A percentile compares a stretch with the other conserved stretches of the same genome.
phyloP scores from a whole-genome alignment of 2,329 filamentous ascomycete genomes.

The Cordyceps tenuipes region DNA sequence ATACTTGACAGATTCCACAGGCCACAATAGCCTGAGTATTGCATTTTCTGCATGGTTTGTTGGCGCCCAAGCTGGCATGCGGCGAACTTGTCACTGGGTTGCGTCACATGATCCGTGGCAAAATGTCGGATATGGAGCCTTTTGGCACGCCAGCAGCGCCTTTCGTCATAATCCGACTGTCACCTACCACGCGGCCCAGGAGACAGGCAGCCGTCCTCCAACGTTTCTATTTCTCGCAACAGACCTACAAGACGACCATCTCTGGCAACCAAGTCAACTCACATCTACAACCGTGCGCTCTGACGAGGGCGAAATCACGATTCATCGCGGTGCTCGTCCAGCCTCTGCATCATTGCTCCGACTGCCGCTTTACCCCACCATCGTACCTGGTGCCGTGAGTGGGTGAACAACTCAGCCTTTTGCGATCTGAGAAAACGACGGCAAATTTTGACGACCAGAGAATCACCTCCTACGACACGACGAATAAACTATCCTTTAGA shows the following conservation, averaged over 20 bases:
- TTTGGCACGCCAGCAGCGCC: neutral
- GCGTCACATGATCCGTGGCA: constrained; percentile 25
- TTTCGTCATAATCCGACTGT: constrained; percentile 22
- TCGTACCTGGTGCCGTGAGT: neutral
- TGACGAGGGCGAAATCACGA: neutral
- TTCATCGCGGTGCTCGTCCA: neutral
- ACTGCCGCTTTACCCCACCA: constrained; percentile 7
- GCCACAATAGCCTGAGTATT: neutral
- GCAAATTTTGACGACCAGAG: neutral
- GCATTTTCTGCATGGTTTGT: no score
- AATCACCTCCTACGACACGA: neutral
- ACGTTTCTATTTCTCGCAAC: neutral
- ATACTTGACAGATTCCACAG: neutral
- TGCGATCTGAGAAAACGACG: neutral
- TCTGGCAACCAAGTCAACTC: neutral
- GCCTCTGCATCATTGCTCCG: neutral
- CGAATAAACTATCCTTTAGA: neutral
- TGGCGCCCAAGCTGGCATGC: constrained; percentile 1
- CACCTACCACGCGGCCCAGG: constrained; percentile 3
- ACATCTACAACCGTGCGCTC: neutral
- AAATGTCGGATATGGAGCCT: constrained; percentile 19
- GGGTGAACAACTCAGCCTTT: constrained; percentile 1
- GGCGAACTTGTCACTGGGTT: constrained; percentile 16
- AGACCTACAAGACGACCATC: neutral
- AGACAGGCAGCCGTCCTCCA: constrained; percentile 1